These are phyloP conservation scores for Letharia columbiana DNA, from an alignment of 495 filamentous ascomycete species.

Conservation along the genomic window DNA sequence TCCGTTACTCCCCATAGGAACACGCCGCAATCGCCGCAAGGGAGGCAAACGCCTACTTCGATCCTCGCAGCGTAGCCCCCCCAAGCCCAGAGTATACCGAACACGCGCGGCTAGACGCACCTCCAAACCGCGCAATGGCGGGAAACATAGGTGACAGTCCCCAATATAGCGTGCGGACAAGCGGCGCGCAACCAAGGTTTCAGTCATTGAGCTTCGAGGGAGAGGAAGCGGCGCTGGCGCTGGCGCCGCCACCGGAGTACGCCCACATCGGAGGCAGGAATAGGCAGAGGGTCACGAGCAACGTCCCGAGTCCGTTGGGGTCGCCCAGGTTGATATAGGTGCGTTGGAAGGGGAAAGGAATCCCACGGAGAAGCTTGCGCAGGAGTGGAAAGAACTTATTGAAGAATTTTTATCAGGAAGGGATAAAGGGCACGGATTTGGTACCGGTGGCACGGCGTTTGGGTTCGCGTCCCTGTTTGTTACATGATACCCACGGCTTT, in stretches of 20 bases:
- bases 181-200: conserved; percentile 17
- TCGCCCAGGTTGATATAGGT: neutral
- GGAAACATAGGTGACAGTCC: neutral
- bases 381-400: neutral
- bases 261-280: neutral
- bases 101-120: conserved; percentile 2
- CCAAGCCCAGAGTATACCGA: conserved; percentile 21
- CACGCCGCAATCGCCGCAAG: conserved; percentile 23
- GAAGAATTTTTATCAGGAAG: neutral
- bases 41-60: conserved; percentile 20
- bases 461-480: neutral
- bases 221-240: conserved; percentile 12
- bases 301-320: neutral
- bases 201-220: conserved; percentile 20
- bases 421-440: neutral
- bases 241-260: conserved; percentile 13
- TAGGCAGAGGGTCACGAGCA: neutral
- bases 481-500: conserved; percentile 1
- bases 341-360: neutral
- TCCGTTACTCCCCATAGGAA: neutral
- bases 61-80: conserved; percentile 16
- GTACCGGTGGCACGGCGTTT: neutral
- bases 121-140: conserved; percentile 3
- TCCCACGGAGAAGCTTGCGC: neutral
- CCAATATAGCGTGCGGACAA: conserved; percentile 5